Percentiles rank a stretch among this genome's conserved stretches.
Conservation (phyloP, 2,329 filamentous ascomycete genomes). For the Fusarium musae region DNA sequence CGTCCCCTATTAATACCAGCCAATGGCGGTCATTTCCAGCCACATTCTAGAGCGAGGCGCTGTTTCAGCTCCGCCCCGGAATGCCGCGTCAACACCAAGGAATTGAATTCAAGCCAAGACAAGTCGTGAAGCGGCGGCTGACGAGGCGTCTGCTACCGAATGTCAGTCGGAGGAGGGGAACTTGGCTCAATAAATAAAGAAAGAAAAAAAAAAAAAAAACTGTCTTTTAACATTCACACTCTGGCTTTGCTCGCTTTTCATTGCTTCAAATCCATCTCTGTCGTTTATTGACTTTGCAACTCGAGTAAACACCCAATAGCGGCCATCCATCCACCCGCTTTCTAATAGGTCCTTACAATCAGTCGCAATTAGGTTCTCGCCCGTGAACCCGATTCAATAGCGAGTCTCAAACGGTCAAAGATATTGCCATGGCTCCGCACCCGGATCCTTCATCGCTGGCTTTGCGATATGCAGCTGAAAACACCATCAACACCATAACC, state of each 20-base stretch:
- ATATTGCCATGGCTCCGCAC: slow-evolving; percentile 32
- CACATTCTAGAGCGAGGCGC: slow-evolving; percentile 41
- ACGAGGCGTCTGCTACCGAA: slow-evolving; percentile 33
- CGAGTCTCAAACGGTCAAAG: not conserved
- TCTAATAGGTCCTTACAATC: not conserved
- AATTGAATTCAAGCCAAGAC: slow-evolving; percentile 36
- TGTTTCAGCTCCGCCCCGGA: slow-evolving; percentile 46
- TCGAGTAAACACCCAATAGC: slow-evolving; percentile 1
- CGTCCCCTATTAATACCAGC: slow-evolving; percentile 41
- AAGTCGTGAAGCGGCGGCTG: slow-evolving; percentile 29
- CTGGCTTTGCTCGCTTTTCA: not conserved
- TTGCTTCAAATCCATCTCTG: not conserved
- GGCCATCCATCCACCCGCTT: not conserved
- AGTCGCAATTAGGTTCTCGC: not conserved
- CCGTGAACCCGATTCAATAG: not conserved
- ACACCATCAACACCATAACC: slow-evolving; percentile 47
- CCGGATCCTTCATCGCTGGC: slow-evolving; percentile 30
- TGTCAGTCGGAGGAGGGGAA: not conserved
- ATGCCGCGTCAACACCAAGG: slow-evolving; percentile 45
- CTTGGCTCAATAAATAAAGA: not conserved
- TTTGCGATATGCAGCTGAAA: slow-evolving; percentile 11
- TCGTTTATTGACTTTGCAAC: slow-evolving; percentile 18
- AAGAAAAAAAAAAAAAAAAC: not conserved
- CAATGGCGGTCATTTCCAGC: slow-evolving; percentile 35
- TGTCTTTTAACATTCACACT: not conserved